These are phyloP conservation scores for Tylopilus sp. DNA, from an alignment of 768 basidiomycete genomes.

Conservation along the genomic window DNA sequence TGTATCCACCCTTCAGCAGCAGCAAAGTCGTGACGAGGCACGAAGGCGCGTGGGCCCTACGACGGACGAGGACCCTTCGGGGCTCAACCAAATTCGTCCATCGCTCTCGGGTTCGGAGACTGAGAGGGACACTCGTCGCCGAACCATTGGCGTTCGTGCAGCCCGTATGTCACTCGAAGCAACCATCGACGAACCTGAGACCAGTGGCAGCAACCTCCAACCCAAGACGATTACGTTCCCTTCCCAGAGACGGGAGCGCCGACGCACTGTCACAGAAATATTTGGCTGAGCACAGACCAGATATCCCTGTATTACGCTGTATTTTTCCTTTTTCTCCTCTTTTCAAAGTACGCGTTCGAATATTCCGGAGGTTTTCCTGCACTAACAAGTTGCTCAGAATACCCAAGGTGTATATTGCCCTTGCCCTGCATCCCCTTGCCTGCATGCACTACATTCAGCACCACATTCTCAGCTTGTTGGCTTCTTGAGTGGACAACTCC, in stretches of 20 bases:
- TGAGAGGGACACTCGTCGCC: constrained; percentile 42
- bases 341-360: constrained; percentile 18
- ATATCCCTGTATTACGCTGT: constrained; percentile 12
- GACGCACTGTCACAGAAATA: constrained; percentile 51
- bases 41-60: constrained; percentile 32
- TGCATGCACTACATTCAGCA: constrained; percentile 26
- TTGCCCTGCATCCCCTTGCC: constrained; percentile 1
- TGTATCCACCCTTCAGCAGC: constrained; percentile 54
- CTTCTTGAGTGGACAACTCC: constrained; percentile 16
- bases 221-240: constrained; percentile 34
- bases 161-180: constrained; percentile 47
- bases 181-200: constrained; percentile 26
- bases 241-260: constrained; percentile 38
- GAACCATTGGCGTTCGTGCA: constrained; percentile 36
- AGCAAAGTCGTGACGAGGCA: constrained; percentile 38
- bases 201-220: constrained; percentile 33
- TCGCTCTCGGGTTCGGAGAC: constrained; percentile 48
- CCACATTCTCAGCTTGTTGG: constrained; percentile 12
- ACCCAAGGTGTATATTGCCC: constrained; percentile 22
- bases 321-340: constrained; percentile 5
- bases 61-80: constrained; percentile 22
- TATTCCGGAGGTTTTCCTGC: neutral
- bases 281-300: constrained; percentile 27
- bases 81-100: constrained; percentile 24
- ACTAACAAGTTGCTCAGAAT: constrained; percentile 5